A percentile compares a stretch with the other conserved stretches of the same genome.
These are phyloP conservation scores for Limtongozyma cylindracea DNA, from an alignment of 805 yeast species.

Conservation along the genomic window DNA sequence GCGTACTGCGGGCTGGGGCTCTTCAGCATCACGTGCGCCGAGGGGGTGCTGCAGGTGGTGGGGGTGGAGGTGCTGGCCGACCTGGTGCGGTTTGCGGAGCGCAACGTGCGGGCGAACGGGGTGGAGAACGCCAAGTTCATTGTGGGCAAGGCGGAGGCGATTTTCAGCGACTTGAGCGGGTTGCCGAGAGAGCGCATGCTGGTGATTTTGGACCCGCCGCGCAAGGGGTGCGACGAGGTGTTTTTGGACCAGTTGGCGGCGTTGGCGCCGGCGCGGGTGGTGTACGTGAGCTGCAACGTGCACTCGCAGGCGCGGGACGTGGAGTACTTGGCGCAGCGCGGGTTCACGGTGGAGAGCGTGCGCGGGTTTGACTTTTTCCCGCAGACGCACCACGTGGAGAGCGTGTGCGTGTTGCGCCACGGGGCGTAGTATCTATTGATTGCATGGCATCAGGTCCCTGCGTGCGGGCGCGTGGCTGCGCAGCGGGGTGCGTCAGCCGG, in stretches of 20 bases:
- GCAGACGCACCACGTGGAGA: conserved; percentile 80
- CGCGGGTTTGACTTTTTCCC: conserved; percentile 96
- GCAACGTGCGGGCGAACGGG: conserved; percentile 55
- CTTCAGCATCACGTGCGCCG: conserved; percentile 68
- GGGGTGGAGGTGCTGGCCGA: conserved; percentile 92
- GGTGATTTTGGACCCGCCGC: conserved; percentile 87
- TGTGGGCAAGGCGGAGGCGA: conserved; percentile 79
- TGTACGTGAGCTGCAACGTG: conserved; percentile 93
- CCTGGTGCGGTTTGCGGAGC: conserved; percentile 66
- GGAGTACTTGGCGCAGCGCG: conserved; percentile 50
- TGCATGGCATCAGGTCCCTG: too few species aligned
- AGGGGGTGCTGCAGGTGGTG: conserved; percentile 57
- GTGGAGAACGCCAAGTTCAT: conserved; percentile 63
- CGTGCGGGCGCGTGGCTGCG: too few species aligned
- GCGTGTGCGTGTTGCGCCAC: conserved; percentile 48
- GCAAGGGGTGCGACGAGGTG: conserved; percentile 86
- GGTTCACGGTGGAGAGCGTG: conserved; percentile 59
- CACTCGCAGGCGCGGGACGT: conserved; percentile 93
- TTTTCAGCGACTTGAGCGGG: conserved; percentile 56
- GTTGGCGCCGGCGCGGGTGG: conserved; percentile 65
- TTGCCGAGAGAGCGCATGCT: conserved; percentile 60
- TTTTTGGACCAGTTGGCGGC: conserved; percentile 69
- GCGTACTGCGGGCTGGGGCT: conserved; percentile 95
- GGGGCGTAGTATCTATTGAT: too few species aligned
- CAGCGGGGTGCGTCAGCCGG: too few species aligned